Conservation (phyloP, 2,329 filamentous ascomycete genomes). For the Boeremia lycopersici region DNA sequence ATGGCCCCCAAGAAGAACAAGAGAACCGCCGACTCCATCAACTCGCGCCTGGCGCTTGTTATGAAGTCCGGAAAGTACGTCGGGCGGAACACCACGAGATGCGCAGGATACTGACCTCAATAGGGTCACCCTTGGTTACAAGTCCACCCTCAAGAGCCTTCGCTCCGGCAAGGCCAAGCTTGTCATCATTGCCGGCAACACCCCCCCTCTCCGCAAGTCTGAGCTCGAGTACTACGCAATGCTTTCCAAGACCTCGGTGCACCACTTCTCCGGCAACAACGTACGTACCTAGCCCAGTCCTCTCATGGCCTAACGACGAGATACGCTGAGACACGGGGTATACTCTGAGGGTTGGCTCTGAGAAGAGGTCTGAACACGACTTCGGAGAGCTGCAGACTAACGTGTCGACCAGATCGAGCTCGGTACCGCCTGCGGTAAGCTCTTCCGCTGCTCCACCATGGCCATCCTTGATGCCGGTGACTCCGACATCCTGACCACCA, state of each 20-base stretch:
- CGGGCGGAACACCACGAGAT: constrained; percentile 20
- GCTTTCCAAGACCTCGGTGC: constrained; percentile 88
- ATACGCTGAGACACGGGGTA: constrained; percentile 27
- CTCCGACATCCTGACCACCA: constrained; percentile 92
- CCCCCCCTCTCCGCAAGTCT: constrained; percentile 94
- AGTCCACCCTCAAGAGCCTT: constrained; percentile 84
- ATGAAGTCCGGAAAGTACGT: constrained; percentile 68
- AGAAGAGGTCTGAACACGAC: constrained; percentile 82
- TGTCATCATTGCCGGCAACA: constrained; percentile 94
- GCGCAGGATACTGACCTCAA: constrained; percentile 27
- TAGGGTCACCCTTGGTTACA: constrained; percentile 85
- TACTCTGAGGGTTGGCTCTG: constrained; percentile 69
- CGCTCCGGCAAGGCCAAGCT: constrained; percentile 98
- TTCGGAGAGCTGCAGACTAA: constrained; percentile 86
- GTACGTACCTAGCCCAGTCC: constrained; percentile 67
- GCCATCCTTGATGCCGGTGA: constrained; percentile 90
- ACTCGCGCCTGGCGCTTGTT: constrained; percentile 69
- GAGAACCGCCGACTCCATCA: constrained; percentile 84
- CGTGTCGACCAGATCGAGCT: constrained; percentile 82
- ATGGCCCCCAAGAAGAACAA: constrained; percentile 78
- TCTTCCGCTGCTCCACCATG: constrained; percentile 98
- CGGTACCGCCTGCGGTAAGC: constrained; percentile 97
- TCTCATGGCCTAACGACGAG: constrained; percentile 49
- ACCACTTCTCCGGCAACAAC: constrained; percentile 99
- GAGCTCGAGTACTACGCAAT: constrained; percentile 79